Percentiles rank a stretch among this genome's conserved stretches.
Conservation (phyloP, 805 yeast species). For the Blastobotrys mokoenaii region DNA sequence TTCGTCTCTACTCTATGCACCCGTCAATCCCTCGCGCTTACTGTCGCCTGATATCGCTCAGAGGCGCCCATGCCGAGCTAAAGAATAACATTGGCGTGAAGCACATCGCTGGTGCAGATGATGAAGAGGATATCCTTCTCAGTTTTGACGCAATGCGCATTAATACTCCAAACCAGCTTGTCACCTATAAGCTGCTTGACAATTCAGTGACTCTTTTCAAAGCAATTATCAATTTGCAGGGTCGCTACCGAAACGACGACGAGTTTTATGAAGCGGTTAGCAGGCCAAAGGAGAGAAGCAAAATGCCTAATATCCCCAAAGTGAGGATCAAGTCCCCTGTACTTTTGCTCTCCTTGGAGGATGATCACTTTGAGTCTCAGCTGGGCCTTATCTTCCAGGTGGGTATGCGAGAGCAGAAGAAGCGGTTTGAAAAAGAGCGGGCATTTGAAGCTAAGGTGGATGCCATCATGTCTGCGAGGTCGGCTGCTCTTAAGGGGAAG, state of each 20-base stretch:
- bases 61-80: constrained; percentile 17
- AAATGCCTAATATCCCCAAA: constrained; percentile 31
- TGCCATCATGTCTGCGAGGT: constrained; percentile 13
- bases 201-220: constrained; percentile 62
- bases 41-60: constrained; percentile 29
- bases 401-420: constrained; percentile 47
- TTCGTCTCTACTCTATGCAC: constrained; percentile 41
- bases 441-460: constrained; percentile 33
- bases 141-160: constrained; percentile 28
- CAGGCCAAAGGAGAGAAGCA: constrained; percentile 21
- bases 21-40: constrained; percentile 36
- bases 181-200: constrained; percentile 74
- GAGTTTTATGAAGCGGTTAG: constrained; percentile 7
- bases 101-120: constrained; percentile 1
- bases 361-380: constrained; percentile 83
- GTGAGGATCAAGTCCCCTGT: constrained; percentile 47
- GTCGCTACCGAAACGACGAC: constrained; percentile 23
- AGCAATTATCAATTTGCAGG: constrained; percentile 45
- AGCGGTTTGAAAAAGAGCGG: constrained; percentile 43
- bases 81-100: background rate
- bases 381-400: constrained; percentile 55
- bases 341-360: constrained; percentile 62
- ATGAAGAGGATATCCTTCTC: constrained; percentile 20
- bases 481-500: constrained; percentile 4
- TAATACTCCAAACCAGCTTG: constrained; percentile 60